phyloP scores from a whole-genome alignment of 305 asterid species.

The Solanum chacoense region DNA sequence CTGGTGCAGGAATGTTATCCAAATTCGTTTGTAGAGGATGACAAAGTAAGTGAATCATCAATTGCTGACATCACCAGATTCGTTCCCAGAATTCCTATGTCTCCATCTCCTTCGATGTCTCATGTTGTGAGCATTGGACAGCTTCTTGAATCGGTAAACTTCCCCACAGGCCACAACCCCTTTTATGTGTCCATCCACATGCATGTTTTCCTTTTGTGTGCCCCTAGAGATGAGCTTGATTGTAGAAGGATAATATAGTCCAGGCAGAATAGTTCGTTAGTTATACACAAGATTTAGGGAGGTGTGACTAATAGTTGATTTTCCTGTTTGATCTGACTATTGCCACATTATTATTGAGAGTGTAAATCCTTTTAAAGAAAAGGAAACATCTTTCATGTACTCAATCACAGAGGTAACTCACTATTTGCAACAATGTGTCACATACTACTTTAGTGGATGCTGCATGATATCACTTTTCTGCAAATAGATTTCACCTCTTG shows the following conservation, averaged over 20 bases:
- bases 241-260: neutral
- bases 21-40: slow-evolving; percentile 60
- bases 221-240: neutral
- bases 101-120: slow-evolving; percentile 77
- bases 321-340: neutral
- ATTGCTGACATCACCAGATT: slow-evolving; percentile 66
- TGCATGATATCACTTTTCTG: neutral
- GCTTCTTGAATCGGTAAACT: slow-evolving; percentile 80
- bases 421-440: neutral
- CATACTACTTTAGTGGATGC: neutral
- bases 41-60: slow-evolving; percentile 64
- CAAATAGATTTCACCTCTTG: neutral
- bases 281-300: neutral
- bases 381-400: neutral
- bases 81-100: slow-evolving; percentile 55
- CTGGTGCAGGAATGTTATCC: slow-evolving; percentile 58
- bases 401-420: neutral
- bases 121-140: slow-evolving; percentile 82
- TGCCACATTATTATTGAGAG: neutral
- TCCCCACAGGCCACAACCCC: neutral
- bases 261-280: neutral
- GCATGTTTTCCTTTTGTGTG: neutral
- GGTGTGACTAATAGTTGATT: neutral
- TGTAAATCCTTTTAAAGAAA: neutral
- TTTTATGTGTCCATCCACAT: neutral